Evolutionary conservation across 164 flowering plant species (phyloP).

Genomic region (Chloranthus sessilifolius): DNA sequence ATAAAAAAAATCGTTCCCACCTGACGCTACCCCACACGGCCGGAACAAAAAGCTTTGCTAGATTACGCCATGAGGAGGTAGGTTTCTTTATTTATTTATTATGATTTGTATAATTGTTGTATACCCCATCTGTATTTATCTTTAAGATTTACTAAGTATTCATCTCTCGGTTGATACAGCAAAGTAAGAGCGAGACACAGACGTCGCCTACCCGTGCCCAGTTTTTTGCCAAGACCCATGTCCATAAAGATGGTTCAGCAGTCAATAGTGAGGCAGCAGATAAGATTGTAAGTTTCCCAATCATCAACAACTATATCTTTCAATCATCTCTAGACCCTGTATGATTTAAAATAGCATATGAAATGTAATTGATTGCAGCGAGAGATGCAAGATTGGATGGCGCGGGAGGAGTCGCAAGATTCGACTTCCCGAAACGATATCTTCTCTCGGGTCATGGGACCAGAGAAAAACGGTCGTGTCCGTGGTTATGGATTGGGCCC

Average conservation of each 20-base stretch:
- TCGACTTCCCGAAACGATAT: slow-evolving; percentile 9
- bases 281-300: slow-evolving; percentile 19
- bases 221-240: slow-evolving; percentile 24
- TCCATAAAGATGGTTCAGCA: slow-evolving; percentile 24
- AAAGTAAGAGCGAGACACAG: slow-evolving; percentile 9
- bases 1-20: slow-evolving; percentile 19
- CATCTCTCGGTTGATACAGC: slow-evolving; percentile 2
- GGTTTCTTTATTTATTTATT: background rate
- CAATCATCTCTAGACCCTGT: background rate
- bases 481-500: slow-evolving; percentile 13
- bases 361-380: slow-evolving; percentile 13
- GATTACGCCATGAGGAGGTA: slow-evolving; percentile 29
- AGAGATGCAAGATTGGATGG: slow-evolving; percentile 11
- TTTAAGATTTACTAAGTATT: too few species aligned
- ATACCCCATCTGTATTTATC: background rate
- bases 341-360: background rate
- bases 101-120: background rate
- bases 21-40: slow-evolving; percentile 13
- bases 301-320: background rate
- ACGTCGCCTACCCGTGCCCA: slow-evolving; percentile 23
- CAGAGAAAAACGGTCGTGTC: slow-evolving; percentile 11
- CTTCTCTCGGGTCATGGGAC: slow-evolving; percentile 20
- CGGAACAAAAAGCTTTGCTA: slow-evolving; percentile 29
- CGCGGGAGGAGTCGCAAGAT: slow-evolving; percentile 1
- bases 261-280: slow-evolving; percentile 21